Base-by-base conservation (phyloP, 306 rosid species). In the Argentina anserina region DNA sequence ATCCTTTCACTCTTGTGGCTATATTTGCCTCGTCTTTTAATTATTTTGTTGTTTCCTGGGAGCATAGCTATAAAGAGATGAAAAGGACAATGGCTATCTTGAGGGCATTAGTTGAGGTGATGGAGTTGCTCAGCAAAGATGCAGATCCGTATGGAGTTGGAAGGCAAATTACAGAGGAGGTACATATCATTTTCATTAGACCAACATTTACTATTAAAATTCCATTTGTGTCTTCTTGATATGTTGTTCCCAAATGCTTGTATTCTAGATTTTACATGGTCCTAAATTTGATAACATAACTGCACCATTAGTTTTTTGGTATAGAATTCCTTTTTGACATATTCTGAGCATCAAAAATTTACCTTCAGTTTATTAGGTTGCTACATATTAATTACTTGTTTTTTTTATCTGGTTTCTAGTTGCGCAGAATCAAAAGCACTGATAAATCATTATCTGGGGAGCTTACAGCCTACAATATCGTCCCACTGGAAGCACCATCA, bases 51-150 rank as follows among this genome's bases (percentile, higher is more conserved):
- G 41, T 81, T 79, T 72, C 75, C 71, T 73, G 84, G 79, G 83
- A 79, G 62, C 79, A 81, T 63, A 84, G 86, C 81, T 84, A 88
- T 11, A 77, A 85, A 8, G 87, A 85, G 76, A 87, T 87, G 86
- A 94, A 75, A 86, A 94, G 70, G 78, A 86, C 84, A 61, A 81
- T 94, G 74, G 94, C 97, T 50, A 94, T 85, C 61, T 67, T 88
- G 70, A 89, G 86, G 75, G 98, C 97, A 69, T 85, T 94, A 70
- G 90, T 91, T 82, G 97, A 91, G 88, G 98, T 91, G 78, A 87
- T 94, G 96, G 96, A 94, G 83, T 90, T 83, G 29, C 92, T 89
- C 75, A 91, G 88, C 79, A 76, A 84, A 75, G 91, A 84, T 80
- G 98, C 95, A 59, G 96, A 86, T 85, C 95, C 97, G 37, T 71